Percentiles rank a stretch among this genome's conserved stretches.
phyloP scores from a whole-genome alignment of 2,329 filamentous ascomycete species.

The Trichoderma lentiforme region DNA sequence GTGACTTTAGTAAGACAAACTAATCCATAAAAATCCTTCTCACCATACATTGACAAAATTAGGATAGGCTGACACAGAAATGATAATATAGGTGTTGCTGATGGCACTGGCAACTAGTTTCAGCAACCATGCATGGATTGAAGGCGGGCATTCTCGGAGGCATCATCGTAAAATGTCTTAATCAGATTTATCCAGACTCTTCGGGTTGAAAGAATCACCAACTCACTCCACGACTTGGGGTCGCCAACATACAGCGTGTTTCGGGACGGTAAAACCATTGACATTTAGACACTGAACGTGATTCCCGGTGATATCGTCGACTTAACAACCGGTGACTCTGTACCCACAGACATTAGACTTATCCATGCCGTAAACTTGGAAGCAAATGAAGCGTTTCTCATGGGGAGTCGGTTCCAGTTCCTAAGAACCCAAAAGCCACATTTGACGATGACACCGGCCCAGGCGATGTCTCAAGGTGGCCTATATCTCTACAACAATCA shows the following conservation, averaged over 20 bases:
- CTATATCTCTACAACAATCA: too few relatives aligned
- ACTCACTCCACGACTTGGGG: slow-evolving; percentile 35
- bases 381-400: too few relatives aligned
- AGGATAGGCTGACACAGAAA: background rate
- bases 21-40: accelerated
- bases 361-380: slow-evolving; percentile 58
- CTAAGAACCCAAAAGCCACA: slow-evolving; percentile 43
- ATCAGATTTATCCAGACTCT: slow-evolving; percentile 44
- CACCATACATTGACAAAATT: too few relatives aligned
- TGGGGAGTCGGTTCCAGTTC: slow-evolving; percentile 54
- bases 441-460: slow-evolving; percentile 34
- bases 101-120: slow-evolving; percentile 56
- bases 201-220: slow-evolving; percentile 39
- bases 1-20: slow-evolving; percentile 47
- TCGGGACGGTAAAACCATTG: slow-evolving; percentile 32
- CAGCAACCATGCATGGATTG: slow-evolving; percentile 50
- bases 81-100: slow-evolving; percentile 43
- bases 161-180: slow-evolving; percentile 48
- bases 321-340: slow-evolving; percentile 49
- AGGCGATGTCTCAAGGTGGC: slow-evolving; percentile 55
- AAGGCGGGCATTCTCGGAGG: slow-evolving; percentile 49
- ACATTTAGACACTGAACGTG: slow-evolving; percentile 34
- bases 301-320: slow-evolving; percentile 54
- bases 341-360: slow-evolving; percentile 52
- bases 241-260: slow-evolving; percentile 37